Evolutionary conservation across 352 stramenopile species (phyloP), one percentile per base, ranked within the genome.

Genomic region (Phytophthora pini): DNA sequence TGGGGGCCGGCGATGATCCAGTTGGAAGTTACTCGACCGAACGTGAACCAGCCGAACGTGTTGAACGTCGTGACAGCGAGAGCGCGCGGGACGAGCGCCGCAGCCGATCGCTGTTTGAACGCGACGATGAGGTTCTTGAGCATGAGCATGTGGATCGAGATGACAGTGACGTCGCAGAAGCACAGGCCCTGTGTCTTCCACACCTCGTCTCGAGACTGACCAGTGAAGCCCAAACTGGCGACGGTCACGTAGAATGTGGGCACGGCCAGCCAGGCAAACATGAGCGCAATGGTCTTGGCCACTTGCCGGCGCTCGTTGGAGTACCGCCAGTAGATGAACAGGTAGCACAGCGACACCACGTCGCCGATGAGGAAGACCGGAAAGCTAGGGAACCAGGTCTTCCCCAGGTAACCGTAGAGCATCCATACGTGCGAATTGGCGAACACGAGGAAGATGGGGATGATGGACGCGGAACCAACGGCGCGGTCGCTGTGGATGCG

Each of bases 1-100:
- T 85, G 81, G 0, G 80, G 75, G 6, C 59, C 68, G 20, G 79
- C 74, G 43, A 89, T 82, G 67, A 89, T 73, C 78, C 73, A 86
- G 54, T 85, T 76, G 22, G 56, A 61, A n/a, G 69, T 77, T 46
- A 89, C 55, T 5, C 45, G 46, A n/a, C 63, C 71, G 59, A 85
- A 87, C 12, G 70, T 72, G 49, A 86, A 70, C 80, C 80, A 89
- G 20, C 74, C 67, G 9, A 72, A 32, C 44, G 84, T 88, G 61
- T 85, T 89, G 53, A 80, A 67, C 10, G 70, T 80, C 26, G 71
- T 74, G 1, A 75, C 70, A n/a, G 63, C 52, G 17, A 87, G 54
- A 61, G 82, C 68, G 10, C 62, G 57, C n/a, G 78, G 66, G 13
- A 60, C 61, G 31, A 89, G 60, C 38, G 67, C 73, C 17, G 61